phyloP scores from a whole-genome alignment of 2,329 filamentous ascomycete species.

The Ophiostoma himal-ulmi region DNA sequence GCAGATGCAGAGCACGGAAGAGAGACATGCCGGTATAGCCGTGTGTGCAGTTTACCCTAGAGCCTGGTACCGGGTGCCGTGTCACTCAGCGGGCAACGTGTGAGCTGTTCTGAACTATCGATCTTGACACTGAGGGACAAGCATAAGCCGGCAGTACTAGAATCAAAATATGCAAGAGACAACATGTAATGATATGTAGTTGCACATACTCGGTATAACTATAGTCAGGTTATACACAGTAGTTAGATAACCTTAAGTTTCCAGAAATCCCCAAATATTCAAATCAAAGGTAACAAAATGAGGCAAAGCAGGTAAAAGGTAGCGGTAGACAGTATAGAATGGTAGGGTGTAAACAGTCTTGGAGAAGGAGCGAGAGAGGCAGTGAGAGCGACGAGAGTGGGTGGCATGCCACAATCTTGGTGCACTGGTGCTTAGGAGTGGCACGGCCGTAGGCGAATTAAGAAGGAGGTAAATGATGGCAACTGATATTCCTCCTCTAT shows the following conservation, averaged over 20 bases:
- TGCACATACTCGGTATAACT: neutral
- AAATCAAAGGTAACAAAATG: neutral
- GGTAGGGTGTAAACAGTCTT: neutral
- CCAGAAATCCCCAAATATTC: neutral
- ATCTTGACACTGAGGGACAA: neutral
- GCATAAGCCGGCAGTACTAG: neutral
- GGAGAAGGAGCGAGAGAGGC: neutral
- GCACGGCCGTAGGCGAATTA: neutral
- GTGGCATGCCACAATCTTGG: neutral
- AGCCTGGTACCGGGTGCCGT: neutral
- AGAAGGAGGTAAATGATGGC: slow-evolving; percentile 1
- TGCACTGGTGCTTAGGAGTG: neutral
- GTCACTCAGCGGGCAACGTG: neutral
- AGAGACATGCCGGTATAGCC: neutral
- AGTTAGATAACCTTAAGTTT: neutral
- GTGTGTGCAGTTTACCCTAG: neutral
- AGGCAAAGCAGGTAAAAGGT: neutral
- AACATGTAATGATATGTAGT: neutral
- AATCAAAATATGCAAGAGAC: neutral
- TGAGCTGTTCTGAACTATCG: neutral
- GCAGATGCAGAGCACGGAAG: neutral
- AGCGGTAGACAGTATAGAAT: neutral
- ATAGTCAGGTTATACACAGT: neutral
- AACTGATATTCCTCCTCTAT: neutral
- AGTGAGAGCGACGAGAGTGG: neutral